These are phyloP conservation scores for Paramecium pentaurelia DNA, from an alignment of 73 alveolate genomes.

Conservation along the genomic window DNA sequence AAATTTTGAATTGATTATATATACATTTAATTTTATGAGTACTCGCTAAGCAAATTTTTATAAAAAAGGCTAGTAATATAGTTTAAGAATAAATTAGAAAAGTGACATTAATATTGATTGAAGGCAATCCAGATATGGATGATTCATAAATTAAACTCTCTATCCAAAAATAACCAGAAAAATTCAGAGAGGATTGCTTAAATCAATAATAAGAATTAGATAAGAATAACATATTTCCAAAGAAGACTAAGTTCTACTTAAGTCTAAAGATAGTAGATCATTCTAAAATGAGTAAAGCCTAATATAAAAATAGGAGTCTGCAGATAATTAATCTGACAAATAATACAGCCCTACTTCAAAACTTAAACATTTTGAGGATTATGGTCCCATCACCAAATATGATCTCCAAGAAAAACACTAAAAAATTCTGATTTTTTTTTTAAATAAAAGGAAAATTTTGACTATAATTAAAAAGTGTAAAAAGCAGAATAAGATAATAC, in stretches of 20 bases:
- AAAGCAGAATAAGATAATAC: background rate
- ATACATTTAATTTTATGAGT: background rate
- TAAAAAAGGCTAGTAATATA: background rate
- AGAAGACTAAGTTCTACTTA: no score
- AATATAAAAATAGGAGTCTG: background rate
- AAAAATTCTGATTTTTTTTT: background rate
- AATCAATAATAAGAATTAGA: no score
- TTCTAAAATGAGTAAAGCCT: background rate
- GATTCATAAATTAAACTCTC: background rate
- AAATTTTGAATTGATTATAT: background rate
- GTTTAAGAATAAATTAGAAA: background rate
- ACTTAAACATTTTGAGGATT: background rate
- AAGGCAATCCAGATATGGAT: background rate
- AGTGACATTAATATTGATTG: background rate
- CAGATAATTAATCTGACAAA: background rate
- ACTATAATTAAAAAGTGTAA: background rate
- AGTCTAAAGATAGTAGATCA: no score
- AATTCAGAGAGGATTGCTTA: no score
- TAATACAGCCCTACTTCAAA: background rate
- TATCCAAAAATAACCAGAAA: no score
- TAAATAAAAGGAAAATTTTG: background rate
- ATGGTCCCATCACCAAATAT: background rate
- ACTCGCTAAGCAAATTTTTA: background rate
- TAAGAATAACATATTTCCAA: no score
- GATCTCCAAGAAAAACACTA: background rate